A percentile compares a stretch with the other conserved stretches of the same genome.
Conservation (phyloP, 176 grass and related monocot genomes). For the Musa schizocarpa region DNA sequence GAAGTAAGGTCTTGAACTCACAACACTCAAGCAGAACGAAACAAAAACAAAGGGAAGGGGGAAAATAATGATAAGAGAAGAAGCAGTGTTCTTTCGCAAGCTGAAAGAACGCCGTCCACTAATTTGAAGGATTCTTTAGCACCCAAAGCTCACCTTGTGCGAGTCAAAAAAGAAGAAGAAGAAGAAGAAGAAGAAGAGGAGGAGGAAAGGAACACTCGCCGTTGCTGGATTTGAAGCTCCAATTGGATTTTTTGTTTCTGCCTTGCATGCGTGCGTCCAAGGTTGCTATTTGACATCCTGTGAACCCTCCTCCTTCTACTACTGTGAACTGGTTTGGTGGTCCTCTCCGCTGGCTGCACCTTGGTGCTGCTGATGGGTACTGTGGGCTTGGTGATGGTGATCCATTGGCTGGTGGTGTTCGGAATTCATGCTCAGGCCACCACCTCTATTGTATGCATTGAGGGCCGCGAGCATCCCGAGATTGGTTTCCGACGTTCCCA, state of each 20-base stretch:
- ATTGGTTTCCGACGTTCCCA: constrained; percentile 43
- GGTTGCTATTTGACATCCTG: neutral
- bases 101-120: neutral
- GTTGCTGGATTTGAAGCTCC: neutral
- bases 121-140: neutral
- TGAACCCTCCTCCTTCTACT: neutral
- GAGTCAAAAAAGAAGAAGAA: neutral
- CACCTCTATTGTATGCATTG: constrained; percentile 42
- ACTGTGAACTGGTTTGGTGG: constrained; percentile 18
- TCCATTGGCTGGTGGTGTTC: neutral
- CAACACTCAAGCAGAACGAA: neutral
- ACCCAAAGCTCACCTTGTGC: neutral
- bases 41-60: neutral
- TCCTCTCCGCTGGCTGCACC: constrained; percentile 12
- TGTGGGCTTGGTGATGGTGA: neutral
- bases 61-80: too few species aligned
- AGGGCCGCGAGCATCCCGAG: constrained; percentile 71
- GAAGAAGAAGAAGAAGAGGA: neutral
- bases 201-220: neutral
- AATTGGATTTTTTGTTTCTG: too few species aligned
- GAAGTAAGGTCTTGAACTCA: neutral
- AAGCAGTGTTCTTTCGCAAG: neutral
- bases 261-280: too few species aligned
- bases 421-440: constrained; percentile 8
- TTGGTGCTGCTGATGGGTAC: neutral